Percentiles rank a stretch among this genome's conserved stretches.
Conservation (phyloP, 768 basidiomycete genomes). For the Sutorius australiensis region DNA sequence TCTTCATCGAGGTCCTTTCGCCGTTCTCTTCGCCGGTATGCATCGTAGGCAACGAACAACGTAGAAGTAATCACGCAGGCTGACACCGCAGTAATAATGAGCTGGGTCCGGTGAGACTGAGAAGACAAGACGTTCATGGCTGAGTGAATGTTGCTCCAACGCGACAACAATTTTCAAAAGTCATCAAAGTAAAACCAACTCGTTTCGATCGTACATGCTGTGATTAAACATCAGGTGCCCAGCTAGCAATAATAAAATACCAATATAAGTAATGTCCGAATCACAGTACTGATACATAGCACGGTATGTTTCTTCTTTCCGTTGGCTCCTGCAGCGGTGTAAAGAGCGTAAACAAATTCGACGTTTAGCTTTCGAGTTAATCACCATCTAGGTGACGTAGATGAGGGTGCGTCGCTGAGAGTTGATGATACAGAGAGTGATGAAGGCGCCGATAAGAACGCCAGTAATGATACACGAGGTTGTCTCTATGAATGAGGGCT, state of each 20-base stretch:
- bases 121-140: conserved; percentile 22
- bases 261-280: conserved; percentile 21
- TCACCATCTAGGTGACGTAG: conserved; percentile 29
- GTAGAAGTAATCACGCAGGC: conserved; percentile 61
- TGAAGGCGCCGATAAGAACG: conserved; percentile 55
- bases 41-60: conserved; percentile 55
- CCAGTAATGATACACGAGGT: conserved; percentile 53
- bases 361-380: not conserved
- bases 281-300: conserved; percentile 21
- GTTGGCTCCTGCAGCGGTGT: not conserved
- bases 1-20: conserved; percentile 58
- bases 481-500: conserved; percentile 30
- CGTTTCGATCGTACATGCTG: not conserved
- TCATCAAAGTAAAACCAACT: not conserved
- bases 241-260: conserved; percentile 27
- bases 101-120: conserved; percentile 59
- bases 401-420: conserved; percentile 47
- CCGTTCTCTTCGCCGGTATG: conserved; percentile 43
- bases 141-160: not conserved
- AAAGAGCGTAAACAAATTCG: not conserved
- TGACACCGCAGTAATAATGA: conserved; percentile 59
- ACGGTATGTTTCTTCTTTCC: conserved; percentile 3
- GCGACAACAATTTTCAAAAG: not conserved
- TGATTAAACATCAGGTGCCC: conserved; percentile 6
- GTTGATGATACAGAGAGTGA: conserved; percentile 49